These are phyloP conservation scores for Sextonia rubra DNA, from an alignment of 164 flowering plant species.

Conservation along the genomic window DNA sequence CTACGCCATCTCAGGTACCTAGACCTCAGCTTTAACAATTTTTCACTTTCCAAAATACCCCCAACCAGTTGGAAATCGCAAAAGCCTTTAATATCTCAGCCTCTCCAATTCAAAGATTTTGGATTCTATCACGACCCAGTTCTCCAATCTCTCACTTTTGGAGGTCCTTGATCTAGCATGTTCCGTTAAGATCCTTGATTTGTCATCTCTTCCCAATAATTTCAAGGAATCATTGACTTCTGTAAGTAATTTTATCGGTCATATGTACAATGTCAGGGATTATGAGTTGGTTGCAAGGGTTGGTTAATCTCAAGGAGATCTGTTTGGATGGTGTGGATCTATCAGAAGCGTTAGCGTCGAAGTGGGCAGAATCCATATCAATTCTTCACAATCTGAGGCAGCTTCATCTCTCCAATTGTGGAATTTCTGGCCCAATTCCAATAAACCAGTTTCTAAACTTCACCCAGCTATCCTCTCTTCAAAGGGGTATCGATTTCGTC, in stretches of 20 bases:
- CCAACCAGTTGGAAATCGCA: constrained; percentile 5
- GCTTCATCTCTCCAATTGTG: constrained; percentile 18
- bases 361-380: constrained; percentile 18
- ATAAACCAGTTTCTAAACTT: constrained; percentile 9
- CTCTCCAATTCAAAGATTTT: constrained; percentile 8
- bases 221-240: constrained; percentile 4
- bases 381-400: constrained; percentile 7
- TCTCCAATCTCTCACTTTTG: constrained; percentile 16
- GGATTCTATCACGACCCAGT: constrained; percentile 12
- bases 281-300: constrained; percentile 15
- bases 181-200: background rate
- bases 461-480: constrained; percentile 8
- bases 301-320: constrained; percentile 16
- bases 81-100: constrained; percentile 10
- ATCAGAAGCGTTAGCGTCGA: constrained; percentile 1
- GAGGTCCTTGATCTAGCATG: constrained; percentile 16
- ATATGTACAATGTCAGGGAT: background rate
- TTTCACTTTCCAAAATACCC: constrained; percentile 13
- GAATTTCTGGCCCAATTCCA: constrained; percentile 19
- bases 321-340: constrained; percentile 19
- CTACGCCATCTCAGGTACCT: constrained; percentile 15
- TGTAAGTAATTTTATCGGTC: background rate
- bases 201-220: constrained; percentile 8
- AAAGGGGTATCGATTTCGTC: constrained; percentile 15
- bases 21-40: constrained; percentile 21